Evolutionary conservation across 2,329 filamentous ascomycete species (phyloP), one percentile per base, ranked within the genome.

Genomic region (Escovopsis sp.): DNA sequence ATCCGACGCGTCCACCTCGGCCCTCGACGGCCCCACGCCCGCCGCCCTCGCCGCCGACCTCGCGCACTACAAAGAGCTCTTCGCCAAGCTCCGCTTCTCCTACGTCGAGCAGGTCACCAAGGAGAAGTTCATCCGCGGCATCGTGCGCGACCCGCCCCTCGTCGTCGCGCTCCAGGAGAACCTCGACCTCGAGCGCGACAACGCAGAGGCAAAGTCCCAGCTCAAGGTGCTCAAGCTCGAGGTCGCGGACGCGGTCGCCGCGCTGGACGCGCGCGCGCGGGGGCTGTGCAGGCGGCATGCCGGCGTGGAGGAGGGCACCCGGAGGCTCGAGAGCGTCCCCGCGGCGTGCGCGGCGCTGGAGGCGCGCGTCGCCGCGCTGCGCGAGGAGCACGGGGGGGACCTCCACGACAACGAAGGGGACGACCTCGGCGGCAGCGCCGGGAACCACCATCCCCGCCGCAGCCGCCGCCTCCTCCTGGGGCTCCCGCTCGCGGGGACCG

Each of bases 61-160:
- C 25, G 70, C 73, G 27, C 88, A 96, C 61, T 95, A 96, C 66
- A 86, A 84, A 64, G 88, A 95, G 62, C 75, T 96, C 15, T 98
- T 96, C 62, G 82, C 86, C 35, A 96, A 98, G 65, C 72, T 96
- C 33, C 85, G 89, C 51, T 96, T 96, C 68, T 93, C 84, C 49
- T 96, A 96, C 63, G 83, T 95, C 52, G 91, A 98, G 63, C 91
- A 96, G 67, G 87, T 96, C 47, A 96, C 89, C 36, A 98, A 96
- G 64, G 91, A 98, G 60, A 94, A 94, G 56, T 96, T 95, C 61
- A 80, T 98, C 42, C 84, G 87, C 50, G 81, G 84, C 48, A 93
- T 96, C 51, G 86, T 93, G 13, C 86, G 85, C 48, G 84, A 94
- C 48, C 86, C 88, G 39, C 91, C 89, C 0, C 71, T 88, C 13